phyloP scores from a whole-genome alignment of 2,329 filamentous ascomycete genomes.

The Dothideomycetidae sp. region DNA sequence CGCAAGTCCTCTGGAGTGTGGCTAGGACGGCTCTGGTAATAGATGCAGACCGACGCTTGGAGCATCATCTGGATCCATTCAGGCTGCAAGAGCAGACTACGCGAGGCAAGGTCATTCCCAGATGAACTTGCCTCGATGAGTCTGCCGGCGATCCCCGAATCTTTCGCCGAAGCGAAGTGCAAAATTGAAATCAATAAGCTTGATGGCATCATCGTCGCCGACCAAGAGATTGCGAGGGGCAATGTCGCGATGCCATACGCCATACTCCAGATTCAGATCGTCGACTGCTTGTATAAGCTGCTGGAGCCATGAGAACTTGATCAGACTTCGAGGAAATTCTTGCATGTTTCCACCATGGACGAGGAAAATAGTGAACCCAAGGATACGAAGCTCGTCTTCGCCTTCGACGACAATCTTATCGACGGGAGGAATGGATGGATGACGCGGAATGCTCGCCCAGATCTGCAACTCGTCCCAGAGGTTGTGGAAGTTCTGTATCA shows the following conservation, averaged over 20 bases:
- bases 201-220: not conserved
- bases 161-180: not conserved
- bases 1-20: not conserved
- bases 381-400: not conserved
- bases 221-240: conserved; percentile 3
- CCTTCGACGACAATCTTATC: conserved; percentile 4
- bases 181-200: conserved; percentile 6
- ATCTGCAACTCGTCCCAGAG: conserved; percentile 3
- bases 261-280: conserved; percentile 4
- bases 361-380: conserved; percentile 1
- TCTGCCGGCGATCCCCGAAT: no score
- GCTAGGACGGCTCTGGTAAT: not conserved
- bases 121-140: not conserved
- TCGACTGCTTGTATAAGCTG: conserved; percentile 4
- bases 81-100: not conserved
- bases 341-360: conserved; percentile 1
- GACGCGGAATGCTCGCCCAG: conserved; percentile 1
- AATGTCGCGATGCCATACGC: conserved; percentile 1
- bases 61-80: not conserved
- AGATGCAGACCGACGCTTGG: not conserved
- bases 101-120: not conserved
- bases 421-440: not conserved
- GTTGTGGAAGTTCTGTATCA: not conserved
- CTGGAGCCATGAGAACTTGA: conserved; percentile 4
- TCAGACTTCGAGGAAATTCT: not conserved